These are phyloP conservation scores for Aquilaria malaccensis DNA, from an alignment of 345 rosid species.

Conservation along the genomic window DNA sequence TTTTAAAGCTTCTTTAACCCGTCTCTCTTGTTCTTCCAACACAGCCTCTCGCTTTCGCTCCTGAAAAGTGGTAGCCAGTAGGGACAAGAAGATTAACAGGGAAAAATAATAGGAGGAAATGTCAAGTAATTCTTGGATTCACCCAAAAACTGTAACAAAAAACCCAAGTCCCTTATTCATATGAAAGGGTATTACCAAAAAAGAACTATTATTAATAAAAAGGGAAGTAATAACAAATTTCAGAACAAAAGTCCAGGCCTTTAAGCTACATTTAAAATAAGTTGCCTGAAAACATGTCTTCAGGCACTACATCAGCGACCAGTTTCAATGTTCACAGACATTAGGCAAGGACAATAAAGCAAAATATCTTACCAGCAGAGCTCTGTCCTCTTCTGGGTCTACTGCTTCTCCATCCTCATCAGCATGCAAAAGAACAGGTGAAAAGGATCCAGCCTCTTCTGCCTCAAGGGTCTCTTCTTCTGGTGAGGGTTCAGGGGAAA, in stretches of 20 bases:
- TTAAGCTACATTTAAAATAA: no score
- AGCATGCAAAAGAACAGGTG: constrained; percentile 80
- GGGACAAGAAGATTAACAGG: no score
- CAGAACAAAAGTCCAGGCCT: no score
- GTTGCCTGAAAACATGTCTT: neutral
- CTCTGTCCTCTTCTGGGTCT: constrained; percentile 94
- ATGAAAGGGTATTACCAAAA: no score
- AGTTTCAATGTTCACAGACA: neutral
- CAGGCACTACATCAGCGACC: constrained; percentile 3
- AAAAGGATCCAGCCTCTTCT: constrained; percentile 81
- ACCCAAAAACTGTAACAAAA: no score
- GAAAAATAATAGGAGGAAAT: no score
- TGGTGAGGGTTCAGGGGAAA: constrained; percentile 59
- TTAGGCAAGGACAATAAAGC: neutral
- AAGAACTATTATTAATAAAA: no score
- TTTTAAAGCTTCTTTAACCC: constrained; percentile 62
- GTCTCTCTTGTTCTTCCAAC: constrained; percentile 66
- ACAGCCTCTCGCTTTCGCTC: constrained; percentile 63
- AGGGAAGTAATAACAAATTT: no score
- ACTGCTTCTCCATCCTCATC: constrained; percentile 83
- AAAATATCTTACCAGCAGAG: constrained; percentile 47
- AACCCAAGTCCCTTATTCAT: no score
- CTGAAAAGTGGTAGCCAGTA: constrained; percentile 23
- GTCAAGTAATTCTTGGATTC: no score
- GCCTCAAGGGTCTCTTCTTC: constrained; percentile 42